Percentiles rank a stretch among this genome's conserved stretches.
Conservation (phyloP, 140 eudicot species). For the Cichorium intybus region DNA sequence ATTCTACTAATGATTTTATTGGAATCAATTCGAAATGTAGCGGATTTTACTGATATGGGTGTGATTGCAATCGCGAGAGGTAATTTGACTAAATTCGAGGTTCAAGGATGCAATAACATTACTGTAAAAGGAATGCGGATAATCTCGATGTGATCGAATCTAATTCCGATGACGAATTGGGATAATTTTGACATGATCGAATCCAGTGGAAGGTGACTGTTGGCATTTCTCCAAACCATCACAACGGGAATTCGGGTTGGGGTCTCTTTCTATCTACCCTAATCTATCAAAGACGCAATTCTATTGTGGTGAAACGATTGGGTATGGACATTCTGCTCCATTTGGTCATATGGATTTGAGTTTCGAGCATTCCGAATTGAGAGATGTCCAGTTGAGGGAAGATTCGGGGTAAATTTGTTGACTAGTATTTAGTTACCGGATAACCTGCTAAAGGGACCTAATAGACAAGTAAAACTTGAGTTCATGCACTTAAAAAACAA, state of each 20-base stretch:
- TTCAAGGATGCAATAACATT: slow-evolving; percentile 71
- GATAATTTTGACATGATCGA: slow-evolving; percentile 40
- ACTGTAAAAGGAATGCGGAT: slow-evolving; percentile 71
- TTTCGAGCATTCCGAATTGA: no score
- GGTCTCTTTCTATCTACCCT: slow-evolving; percentile 45
- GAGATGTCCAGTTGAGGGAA: no score
- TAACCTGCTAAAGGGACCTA: no score
- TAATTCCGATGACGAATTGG: slow-evolving; percentile 33
- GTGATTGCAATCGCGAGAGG: slow-evolving; percentile 87
- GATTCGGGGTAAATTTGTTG: no score
- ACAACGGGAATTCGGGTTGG: slow-evolving; percentile 58
- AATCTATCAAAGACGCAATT: slow-evolving; percentile 63
- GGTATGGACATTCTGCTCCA: slow-evolving; percentile 91
- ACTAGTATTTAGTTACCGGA: no score
- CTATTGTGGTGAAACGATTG: slow-evolving; percentile 81
- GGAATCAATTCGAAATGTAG: slow-evolving; percentile 71
- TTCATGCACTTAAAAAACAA: no score
- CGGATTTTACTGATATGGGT: slow-evolving; percentile 72
- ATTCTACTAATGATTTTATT: slow-evolving; percentile 9
- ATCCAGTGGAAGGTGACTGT: slow-evolving; percentile 83
- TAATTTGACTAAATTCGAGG: slow-evolving; percentile 60
- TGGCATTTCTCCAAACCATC: slow-evolving; percentile 59
- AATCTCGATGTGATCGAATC: slow-evolving; percentile 31
- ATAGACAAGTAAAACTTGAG: no score
- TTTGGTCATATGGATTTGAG: slow-evolving; percentile 94